These are phyloP conservation scores for Talaromyces stipitatus DNA, from an alignment of 495 filamentous ascomycete genomes.

Conservation along the genomic window DNA sequence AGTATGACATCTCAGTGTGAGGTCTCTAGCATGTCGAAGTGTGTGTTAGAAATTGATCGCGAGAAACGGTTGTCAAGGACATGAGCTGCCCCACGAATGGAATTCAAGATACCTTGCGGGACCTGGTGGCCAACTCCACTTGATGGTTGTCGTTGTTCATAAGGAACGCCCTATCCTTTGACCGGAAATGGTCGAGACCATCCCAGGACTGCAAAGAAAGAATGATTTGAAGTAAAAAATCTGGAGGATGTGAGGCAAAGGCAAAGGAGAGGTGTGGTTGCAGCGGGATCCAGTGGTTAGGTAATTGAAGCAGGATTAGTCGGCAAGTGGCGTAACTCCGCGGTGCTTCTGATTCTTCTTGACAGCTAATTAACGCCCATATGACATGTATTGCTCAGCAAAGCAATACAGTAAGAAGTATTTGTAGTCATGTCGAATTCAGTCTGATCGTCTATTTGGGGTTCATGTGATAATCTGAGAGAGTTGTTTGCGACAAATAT, in stretches of 20 bases:
- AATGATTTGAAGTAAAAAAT: background rate
- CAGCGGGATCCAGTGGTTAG: background rate
- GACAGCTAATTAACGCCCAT: background rate
- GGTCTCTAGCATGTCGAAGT: slow-evolving; percentile 21
- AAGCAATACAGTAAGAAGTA: background rate
- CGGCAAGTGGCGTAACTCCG: background rate
- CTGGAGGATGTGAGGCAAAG: background rate
- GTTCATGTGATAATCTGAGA: background rate
- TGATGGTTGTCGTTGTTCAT: slow-evolving; percentile 31
- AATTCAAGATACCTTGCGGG: slow-evolving; percentile 28
- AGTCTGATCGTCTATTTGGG: background rate
- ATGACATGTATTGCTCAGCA: background rate
- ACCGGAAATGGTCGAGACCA: background rate
- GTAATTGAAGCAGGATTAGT: background rate
- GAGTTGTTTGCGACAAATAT: background rate
- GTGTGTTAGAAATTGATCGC: background rate
- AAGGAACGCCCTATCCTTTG: slow-evolving; percentile 5
- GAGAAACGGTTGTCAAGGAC: background rate
- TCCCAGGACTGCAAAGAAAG: background rate
- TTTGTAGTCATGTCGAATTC: background rate
- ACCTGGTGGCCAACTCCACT: slow-evolving; percentile 32
- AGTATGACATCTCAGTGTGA: slow-evolving; percentile 31
- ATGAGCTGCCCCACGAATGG: background rate
- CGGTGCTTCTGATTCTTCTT: background rate
- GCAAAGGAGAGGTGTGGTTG: background rate